A percentile compares a stretch with the other conserved stretches of the same genome.
phyloP scores from a whole-genome alignment of 352 stramenopile genomes.

The Peronosclerospora sorghi region DNA sequence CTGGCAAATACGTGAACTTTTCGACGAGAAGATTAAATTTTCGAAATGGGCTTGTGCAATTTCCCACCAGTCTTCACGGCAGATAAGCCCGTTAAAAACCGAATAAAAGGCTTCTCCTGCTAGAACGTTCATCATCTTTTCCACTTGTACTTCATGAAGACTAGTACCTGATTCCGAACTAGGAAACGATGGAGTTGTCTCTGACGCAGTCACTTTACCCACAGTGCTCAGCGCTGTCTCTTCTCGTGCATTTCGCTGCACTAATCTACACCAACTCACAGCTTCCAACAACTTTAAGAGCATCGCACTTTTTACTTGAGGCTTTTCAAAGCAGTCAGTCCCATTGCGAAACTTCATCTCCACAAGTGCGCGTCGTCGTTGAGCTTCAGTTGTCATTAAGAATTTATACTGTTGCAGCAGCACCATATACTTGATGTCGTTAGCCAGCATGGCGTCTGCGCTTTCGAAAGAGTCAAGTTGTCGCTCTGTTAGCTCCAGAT shows the following conservation, averaged over 20 bases:
- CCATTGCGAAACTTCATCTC: conserved; percentile 55
- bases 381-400: conserved; percentile 27
- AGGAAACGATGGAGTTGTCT: conserved; percentile 18
- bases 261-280: conserved; percentile 75
- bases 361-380: conserved; percentile 36
- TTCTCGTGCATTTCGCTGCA: conserved; percentile 68
- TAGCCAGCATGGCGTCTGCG: conserved; percentile 51
- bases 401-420: conserved; percentile 48
- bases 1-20: conserved; percentile 58
- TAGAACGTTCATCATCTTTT: conserved; percentile 65
- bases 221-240: conserved; percentile 49
- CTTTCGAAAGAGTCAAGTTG: conserved; percentile 76
- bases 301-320: conserved; percentile 50
- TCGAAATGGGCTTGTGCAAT: conserved; percentile 81
- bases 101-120: conserved; percentile 76
- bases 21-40: conserved; percentile 66
- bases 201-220: conserved; percentile 11
- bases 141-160: conserved; percentile 56
- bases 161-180: conserved; percentile 14
- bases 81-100: conserved; percentile 76
- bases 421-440: conserved; percentile 68
- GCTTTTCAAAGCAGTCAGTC: conserved; percentile 46
- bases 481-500: conserved; percentile 67
- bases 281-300: conserved; percentile 65
- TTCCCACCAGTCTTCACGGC: conserved; percentile 66